Base-by-base conservation (phyloP, 805 yeast species). In the Teunomyces gatunensis region DNA sequence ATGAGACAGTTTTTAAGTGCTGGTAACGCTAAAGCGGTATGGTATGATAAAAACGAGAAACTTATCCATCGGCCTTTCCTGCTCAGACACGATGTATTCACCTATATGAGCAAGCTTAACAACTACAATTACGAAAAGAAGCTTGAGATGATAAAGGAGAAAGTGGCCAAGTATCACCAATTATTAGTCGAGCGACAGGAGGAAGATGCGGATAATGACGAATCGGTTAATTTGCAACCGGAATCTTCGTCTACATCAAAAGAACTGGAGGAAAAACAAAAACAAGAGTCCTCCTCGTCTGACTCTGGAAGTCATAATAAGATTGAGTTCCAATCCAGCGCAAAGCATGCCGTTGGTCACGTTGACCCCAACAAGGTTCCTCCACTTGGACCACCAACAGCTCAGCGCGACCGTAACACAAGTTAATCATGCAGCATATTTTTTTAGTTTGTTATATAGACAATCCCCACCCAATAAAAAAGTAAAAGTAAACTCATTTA, bases 81-180 rank as follows among this genome's bases (percentile, higher is more conserved):
- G 1, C 28, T 57, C 17, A 50, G 60, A 21, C 60, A 49, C 23
- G 61, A 56, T 30, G 30, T 33, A 27, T 49, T 23, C 46, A 42
- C 48, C 9, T 30, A 42, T 23, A 47, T 47, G 18, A 35, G 21
- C 33, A 44, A 13, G 29, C 40, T 6, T 6, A 37, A 21, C 6
- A 13, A 37, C 17, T 37, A 37, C 40, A 12, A 13, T n/a, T 37
- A 37, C 29, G 29, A 23, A 13, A 23, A 37, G n/a, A 7, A 23
- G 29, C n/a, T 37, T n/a, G 40, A 15, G 6, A 11, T 23, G 5
- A 37, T 10, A 12, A 21, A 9, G 15, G 40, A 37, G 11, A 37
- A 27, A 7, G 29, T 37, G 28, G 40, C 17, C 29, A 25, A 23
- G 28, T 37, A 37, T n/a, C 10, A n/a, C 11, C 10, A 37, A 2